Base-by-base conservation (phyloP, 2,329 filamentous ascomycete genomes). In the Fusarium sp. region DNA sequence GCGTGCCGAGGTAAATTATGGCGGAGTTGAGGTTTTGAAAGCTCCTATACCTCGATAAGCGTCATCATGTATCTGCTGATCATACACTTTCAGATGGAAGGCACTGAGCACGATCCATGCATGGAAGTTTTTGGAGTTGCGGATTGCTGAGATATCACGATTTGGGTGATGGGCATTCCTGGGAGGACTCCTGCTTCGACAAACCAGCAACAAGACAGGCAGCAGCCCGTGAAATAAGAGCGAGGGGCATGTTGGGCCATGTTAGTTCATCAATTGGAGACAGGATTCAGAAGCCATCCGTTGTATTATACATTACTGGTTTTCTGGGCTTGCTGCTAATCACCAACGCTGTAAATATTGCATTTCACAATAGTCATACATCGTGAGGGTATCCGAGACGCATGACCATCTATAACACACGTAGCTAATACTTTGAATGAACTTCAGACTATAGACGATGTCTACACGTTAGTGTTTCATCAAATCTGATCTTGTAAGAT, bases 1-100 rank as follows among this genome's bases (percentile, higher is more conserved):
- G 37, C 68, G 61, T 41, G 53, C 53, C 40, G 59, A 58, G 50
- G 65, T 55, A 50, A 48, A 67, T 58, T 60, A 66, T 57, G 57
- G 65, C 75, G 58, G 65, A 77, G 66, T 71, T 80, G n/a, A 78
- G 75, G 53, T 80, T 80, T 72, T 80, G 78, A 14, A 78, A 72
- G 11, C 78, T 78, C 55, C 55, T 80, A 80, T 48, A 63, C 41
- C 9, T 65, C 41, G 38, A 46, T 38, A 45, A 38, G 53, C 10
- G 60, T 54, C 33, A 67, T 50, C 38, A 52, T 62, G 42, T 44
- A 32, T 20, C 42, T 37, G 20, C 26, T 32, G 15, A 17, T 26
- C 32, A 45, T 27, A 35, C 27, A 32, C 20, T 37, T 27, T 4
- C 17, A 33, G 46, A 17, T 20, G 10, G 11, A 14, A 18, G 61